Evolutionary conservation across 2,329 filamentous ascomycete species (phyloP), one percentile per base, ranked within the genome.

Genomic region (Arthrobotrys conoides): DNA sequence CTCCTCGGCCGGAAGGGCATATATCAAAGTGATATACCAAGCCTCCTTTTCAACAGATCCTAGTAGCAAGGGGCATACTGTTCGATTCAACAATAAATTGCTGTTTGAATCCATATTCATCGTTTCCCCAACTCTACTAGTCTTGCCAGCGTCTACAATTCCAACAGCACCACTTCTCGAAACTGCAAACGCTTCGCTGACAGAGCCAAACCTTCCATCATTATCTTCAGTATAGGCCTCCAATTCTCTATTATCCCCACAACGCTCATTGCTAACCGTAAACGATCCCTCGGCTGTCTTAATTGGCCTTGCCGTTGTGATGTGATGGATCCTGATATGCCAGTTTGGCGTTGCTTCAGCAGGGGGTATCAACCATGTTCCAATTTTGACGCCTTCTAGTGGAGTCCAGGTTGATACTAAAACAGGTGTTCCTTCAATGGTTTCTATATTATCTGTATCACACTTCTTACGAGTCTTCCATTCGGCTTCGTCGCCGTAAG

Each of bases 21-120:
- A 94, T 33, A 94, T 88, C 3, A 88, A 92, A 10, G 90, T 90
- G 2, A 91, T 87, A 82, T 92, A 92, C 90, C 90, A 93, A 44
- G 86, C 87, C 30, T 86, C 87, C 81, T 86, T 86, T 67, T 85
- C 85, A 41, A 94, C 83, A 27, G 89, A 90, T 80, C 88, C 87
- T 82, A 90, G 88, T 82, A 94, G 84, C 33, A 90, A 90, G 24
- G 92, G 92, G 81, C 94, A 88, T 49, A 91, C 87, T 3, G 91
- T 93, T 75, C 92, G 86, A 75, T 90, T 89, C 84, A 93, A 90
- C 1, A 93, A 87, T 38, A 94, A 85, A 84, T 94, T 94, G 59
- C 90, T 92, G 85, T 94, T 94, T 5, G 92, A 91, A 83, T 94
- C 92, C 10, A 91, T 91, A 72, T 93, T 90, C 59, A 94, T 89